Percentiles rank a stretch among this genome's conserved stretches.
These are phyloP conservation scores for Ophiostoma ulmi DNA, from an alignment of 2,329 filamentous ascomycete genomes.

Conservation along the genomic window DNA sequence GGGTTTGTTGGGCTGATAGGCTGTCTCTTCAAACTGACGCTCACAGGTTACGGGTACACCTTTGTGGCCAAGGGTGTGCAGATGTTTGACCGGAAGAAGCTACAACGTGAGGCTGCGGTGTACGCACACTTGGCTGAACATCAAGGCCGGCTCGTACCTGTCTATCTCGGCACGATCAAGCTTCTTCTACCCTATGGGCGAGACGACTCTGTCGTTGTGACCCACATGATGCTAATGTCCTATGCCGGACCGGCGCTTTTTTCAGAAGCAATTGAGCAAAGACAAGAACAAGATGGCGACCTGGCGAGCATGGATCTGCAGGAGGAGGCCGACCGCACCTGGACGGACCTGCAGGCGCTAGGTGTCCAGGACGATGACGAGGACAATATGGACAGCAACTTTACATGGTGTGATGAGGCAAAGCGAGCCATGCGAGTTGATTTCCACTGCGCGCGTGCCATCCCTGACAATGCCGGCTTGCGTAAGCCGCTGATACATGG, in stretches of 20 bases:
- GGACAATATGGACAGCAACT: background rate
- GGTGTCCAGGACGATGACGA: background rate
- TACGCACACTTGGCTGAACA: slow-evolving; percentile 17
- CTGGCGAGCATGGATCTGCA: background rate
- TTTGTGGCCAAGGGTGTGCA: slow-evolving; percentile 27
- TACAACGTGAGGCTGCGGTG: slow-evolving; percentile 22
- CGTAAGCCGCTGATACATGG: too few relatives aligned
- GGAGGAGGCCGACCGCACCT: background rate
- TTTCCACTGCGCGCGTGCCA: background rate
- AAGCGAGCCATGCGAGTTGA: background rate
- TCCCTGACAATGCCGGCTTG: too few relatives aligned
- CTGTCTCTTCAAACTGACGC: slow-evolving; percentile 26
- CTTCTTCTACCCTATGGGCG: background rate
- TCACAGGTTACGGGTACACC: slow-evolving; percentile 27
- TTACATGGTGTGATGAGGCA: background rate
- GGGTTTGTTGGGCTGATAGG: slow-evolving; percentile 20
- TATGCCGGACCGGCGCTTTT: background rate
- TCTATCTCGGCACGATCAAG: background rate
- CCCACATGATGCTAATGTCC: background rate
- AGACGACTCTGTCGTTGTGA: background rate
- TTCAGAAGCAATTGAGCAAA: too few relatives aligned
- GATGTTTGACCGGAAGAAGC: slow-evolving; percentile 14
- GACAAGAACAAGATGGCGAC: too few relatives aligned
- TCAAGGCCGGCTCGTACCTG: background rate
- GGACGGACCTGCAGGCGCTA: background rate